These are phyloP conservation scores for Sclerotinia nivalis DNA, from an alignment of 2,329 filamentous ascomycete species.

Conservation along the genomic window DNA sequence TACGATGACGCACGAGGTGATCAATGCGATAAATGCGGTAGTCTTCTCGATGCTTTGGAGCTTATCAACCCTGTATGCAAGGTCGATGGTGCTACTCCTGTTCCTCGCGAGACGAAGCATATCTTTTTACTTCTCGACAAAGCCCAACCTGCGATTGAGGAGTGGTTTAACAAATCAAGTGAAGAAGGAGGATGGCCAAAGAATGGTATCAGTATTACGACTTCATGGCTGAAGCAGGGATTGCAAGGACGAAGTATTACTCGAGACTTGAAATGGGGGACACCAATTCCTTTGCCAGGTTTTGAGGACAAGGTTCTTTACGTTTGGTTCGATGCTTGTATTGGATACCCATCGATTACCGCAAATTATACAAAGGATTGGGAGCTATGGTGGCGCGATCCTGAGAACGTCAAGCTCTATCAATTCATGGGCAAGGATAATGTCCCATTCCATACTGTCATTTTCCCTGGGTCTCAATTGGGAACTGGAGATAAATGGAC, in stretches of 20 bases:
- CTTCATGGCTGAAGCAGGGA: conserved; percentile 80
- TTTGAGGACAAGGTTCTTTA: conserved; percentile 83
- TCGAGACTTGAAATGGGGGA: conserved; percentile 87
- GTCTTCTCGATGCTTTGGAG: conserved; percentile 58
- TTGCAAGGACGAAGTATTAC: conserved; percentile 87
- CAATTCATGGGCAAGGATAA: conserved; percentile 96
- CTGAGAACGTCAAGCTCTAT: conserved; percentile 82
- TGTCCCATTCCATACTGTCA: conserved; percentile 79
- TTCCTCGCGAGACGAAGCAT: conserved; percentile 82
- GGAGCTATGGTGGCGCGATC: conserved; percentile 94
- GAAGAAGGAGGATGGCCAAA: conserved; percentile 74
- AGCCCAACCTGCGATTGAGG: conserved; percentile 72
- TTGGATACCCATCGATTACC: conserved; percentile 94
- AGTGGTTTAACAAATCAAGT: conserved; percentile 75
- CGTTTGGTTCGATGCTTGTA: conserved; percentile 83
- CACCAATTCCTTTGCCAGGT: conserved; percentile 53
- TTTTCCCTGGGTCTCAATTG: conserved; percentile 85
- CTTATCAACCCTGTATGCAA: conserved; percentile 89
- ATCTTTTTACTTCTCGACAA: conserved; percentile 86
- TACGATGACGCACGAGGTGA: conserved; percentile 72
- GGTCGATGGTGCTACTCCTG: conserved; percentile 79
- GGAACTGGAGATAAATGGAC: conserved; percentile 87
- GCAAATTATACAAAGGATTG: conserved; percentile 85
- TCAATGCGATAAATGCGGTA: conserved; percentile 74
- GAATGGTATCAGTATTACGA: conserved; percentile 75